These are phyloP conservation scores for Arctium minus DNA, from an alignment of 129 eudicot species.

Conservation along the genomic window DNA sequence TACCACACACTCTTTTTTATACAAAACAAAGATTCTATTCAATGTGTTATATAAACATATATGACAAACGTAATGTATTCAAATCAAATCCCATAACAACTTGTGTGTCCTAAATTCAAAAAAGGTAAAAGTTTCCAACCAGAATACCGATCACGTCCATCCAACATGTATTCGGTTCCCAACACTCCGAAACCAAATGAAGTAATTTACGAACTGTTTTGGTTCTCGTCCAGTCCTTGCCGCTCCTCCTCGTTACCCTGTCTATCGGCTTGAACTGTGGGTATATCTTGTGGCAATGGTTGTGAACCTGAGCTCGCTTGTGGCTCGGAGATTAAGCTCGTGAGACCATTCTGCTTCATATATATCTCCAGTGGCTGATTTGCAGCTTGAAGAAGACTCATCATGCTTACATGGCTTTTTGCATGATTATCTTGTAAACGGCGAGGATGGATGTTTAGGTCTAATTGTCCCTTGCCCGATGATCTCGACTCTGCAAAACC, in stretches of 20 bases:
- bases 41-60: background rate
- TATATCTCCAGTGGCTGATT: constrained; percentile 69
- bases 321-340: constrained; percentile 67
- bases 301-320: constrained; percentile 60
- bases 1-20: background rate
- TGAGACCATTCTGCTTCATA: constrained; percentile 76
- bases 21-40: background rate
- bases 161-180: background rate
- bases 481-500: constrained; percentile 41
- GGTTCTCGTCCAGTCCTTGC: constrained; percentile 34
- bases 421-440: constrained; percentile 32
- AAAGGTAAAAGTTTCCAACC: background rate
- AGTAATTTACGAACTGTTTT: constrained; percentile 27
- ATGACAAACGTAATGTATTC: constrained; percentile 1
- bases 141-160: background rate
- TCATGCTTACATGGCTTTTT: constrained; percentile 55
- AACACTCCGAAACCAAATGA: background rate
- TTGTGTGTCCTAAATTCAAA: too few species aligned
- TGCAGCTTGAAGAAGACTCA: constrained; percentile 81
- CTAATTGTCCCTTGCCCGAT: constrained; percentile 41
- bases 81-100: constrained; percentile 18
- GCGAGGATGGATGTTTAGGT: constrained; percentile 57
- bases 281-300: constrained; percentile 38
- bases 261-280: constrained; percentile 29
- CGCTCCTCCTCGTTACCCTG: constrained; percentile 34